Evolutionary conservation across 2,329 filamentous ascomycete species (phyloP), one percentile per base, ranked within the genome.

Genomic region (Pochonia chlamydosporia): DNA sequence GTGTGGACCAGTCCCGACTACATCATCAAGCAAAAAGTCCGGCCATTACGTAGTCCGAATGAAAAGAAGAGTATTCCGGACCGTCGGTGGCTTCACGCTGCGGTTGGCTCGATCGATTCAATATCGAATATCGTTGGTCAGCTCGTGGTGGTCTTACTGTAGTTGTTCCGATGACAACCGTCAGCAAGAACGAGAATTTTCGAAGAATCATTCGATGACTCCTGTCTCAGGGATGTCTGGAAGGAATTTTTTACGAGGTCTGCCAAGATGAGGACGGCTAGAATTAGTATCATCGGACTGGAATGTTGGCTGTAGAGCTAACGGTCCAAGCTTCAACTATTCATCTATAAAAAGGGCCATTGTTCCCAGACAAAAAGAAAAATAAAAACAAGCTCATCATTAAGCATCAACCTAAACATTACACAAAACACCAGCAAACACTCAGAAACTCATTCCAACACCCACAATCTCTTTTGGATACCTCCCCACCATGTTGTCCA

Each of bases 401-500:
- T n/a, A n/a, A n/a, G n/a, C 26, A 28, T 28, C 26, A 28, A 28
- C 7, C 26, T 28, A 3, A 3, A 3, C 26, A 7, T 8, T 28
- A 8, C 7, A 7, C 13, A 28, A 7, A 28, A 8, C 26, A 3
- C 26, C 7, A 28, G 26, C 13, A 28, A 28, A 8, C 26, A 28
- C 13, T 28, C 13, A 28, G 7, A 13, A 28, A 28, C n/a, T n/a
- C n/a, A n/a, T n/a, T n/a, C n/a, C n/a, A n/a, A n/a, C n/a, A n/a
- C n/a, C n/a, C n/a, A n/a, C n/a, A n/a, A n/a, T n/a, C n/a, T n/a
- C n/a, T n/a, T n/a, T n/a, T n/a, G n/a, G n/a, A n/a, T n/a, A n/a
- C n/a, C n/a, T n/a, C n/a, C n/a, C 4, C 28, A 30, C 23, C 16
- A 62, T 63, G 61, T 50, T 63, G 26, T 46, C 54, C 36, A 44